Conservation (phyloP, 129 eudicot genomes). For the Centaurea solstitialis region DNA sequence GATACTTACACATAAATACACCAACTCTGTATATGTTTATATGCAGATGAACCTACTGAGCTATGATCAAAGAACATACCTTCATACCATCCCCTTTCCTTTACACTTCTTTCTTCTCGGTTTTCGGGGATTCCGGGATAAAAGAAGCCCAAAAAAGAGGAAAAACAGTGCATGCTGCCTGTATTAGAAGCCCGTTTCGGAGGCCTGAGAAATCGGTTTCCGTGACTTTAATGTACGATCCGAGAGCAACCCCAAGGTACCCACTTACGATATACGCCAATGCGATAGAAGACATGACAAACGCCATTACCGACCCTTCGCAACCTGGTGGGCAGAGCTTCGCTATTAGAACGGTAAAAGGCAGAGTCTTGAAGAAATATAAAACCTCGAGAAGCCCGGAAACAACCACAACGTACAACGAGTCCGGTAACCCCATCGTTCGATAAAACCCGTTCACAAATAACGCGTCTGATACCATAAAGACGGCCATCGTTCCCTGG, state of each 20-base stretch:
- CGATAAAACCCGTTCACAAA: conserved; percentile 74
- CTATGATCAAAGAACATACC: background rate
- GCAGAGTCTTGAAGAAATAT: conserved; percentile 69
- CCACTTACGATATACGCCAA: conserved; percentile 81
- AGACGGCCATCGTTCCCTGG: conserved; percentile 56
- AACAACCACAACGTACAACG: conserved; percentile 58
- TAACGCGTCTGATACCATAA: conserved; percentile 76
- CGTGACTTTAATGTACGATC: conserved; percentile 53
- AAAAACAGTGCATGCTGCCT: conserved; percentile 62
- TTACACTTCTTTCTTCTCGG: conserved; percentile 42
- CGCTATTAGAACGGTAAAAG: conserved; percentile 73
- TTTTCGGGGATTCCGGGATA: conserved; percentile 52
- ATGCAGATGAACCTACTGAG: background rate
- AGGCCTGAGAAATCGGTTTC: conserved; percentile 75
- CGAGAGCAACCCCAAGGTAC: conserved; percentile 82
- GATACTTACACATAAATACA: background rate
- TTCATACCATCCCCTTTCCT: background rate
- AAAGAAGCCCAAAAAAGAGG: conserved; percentile 74
- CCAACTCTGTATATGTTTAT: background rate
- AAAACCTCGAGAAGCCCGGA: conserved; percentile 73
- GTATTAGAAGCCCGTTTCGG: conserved; percentile 54
- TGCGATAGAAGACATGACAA: conserved; percentile 77
- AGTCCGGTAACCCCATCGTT: conserved; percentile 61
- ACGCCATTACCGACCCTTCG: conserved; percentile 95
- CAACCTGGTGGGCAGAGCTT: conserved; percentile 87